Base-by-base conservation (phyloP, 257 asterid species). In the Eustoma russellianum region DNA sequence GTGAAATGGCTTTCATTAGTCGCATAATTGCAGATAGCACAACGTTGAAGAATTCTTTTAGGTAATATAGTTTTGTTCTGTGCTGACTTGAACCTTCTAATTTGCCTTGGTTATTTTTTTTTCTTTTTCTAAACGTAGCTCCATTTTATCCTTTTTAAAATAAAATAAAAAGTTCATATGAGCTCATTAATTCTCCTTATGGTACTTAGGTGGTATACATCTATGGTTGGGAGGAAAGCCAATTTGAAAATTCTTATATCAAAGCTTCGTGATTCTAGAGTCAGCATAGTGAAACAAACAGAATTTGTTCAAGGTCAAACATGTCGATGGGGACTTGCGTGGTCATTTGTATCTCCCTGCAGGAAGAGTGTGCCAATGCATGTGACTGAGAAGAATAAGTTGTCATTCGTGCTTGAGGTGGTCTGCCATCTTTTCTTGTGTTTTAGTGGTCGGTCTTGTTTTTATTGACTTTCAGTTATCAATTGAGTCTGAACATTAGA, bases 261-360 rank as follows among this genome's bases (percentile, higher is more conserved):
- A 14, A 69, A 80, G 76, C 92, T 87, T 40, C 81, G 98, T 85
- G 77, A 70, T 34, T 69, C 73, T 54, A 90, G 95, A 52, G 96
- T 81, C 56, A 84, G 95, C 2, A 67, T 87, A 52, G 94, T 91
- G 56, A 84, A 91, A 83, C 84, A 90, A 30, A 91, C 98, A 13
- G 96, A 91, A 67, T 91, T 87, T 72, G 93, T 87, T 33, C 98
- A 91, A 67, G 98, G 98, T 57, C 87, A 82, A 73, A 91, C 94
- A 48, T 87, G 90, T 45, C 73, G 97, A 67, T 91, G 98, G 98
- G 98, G 98, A 41, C 85, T 91, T 69, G 95, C 93, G 7, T 91
- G 98, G 98, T 91, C 98, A 50, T 91, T 84, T 66, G 58, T 87
- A 49, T 83, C 88, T 14, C 64, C 76, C 59, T 72, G 74, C 41